phyloP scores from a whole-genome alignment of 257 asterid species.

The Phtheirospermum japonicum region DNA sequence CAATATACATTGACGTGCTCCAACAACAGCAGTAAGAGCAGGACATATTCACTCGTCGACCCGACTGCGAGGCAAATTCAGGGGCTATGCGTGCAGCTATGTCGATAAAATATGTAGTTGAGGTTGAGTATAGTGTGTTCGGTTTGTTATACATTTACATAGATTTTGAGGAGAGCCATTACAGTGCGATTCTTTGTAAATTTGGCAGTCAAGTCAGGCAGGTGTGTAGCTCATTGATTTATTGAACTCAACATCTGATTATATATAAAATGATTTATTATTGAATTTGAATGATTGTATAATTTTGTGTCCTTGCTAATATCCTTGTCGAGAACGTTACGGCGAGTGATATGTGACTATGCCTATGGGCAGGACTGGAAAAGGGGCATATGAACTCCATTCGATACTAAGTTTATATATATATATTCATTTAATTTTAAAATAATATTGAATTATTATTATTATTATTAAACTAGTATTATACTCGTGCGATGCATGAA shows the following conservation, averaged over 20 bases:
- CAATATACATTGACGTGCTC: conserved; percentile 69
- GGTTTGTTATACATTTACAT: background rate
- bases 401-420: no score
- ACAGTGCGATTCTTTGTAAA: conserved; percentile 14
- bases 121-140: background rate
- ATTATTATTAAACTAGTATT: no score
- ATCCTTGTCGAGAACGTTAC: no score
- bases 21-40: conserved; percentile 49
- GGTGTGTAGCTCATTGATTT: conserved; percentile 1
- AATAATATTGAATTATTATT: no score
- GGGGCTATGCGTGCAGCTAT: conserved; percentile 77
- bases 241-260: background rate
- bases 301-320: no score
- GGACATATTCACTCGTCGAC: conserved; percentile 44
- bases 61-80: conserved; percentile 57
- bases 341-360: no score
- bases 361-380: no score
- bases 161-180: background rate
- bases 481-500: no score
- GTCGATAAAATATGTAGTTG: conserved; percentile 38
- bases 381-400: no score
- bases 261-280: no score
- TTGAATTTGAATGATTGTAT: no score
- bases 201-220: background rate
- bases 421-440: no score